Percentiles rank a stretch among this genome's conserved stretches.
These are phyloP conservation scores for Ophiobolus disseminans DNA, from an alignment of 2,329 filamentous ascomycete genomes.

Conservation along the genomic window DNA sequence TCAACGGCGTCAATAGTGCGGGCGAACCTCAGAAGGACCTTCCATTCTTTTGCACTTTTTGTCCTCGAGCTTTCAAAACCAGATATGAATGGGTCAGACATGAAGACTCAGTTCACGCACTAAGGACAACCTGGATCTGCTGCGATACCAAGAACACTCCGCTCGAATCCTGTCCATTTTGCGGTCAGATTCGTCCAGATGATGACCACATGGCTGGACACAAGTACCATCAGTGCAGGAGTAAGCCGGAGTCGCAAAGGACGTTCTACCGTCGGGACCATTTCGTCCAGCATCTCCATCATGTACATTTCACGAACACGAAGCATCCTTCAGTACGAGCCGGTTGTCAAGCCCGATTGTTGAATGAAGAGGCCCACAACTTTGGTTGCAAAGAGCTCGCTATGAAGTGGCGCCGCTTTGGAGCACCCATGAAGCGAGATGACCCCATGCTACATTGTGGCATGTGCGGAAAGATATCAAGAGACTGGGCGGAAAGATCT, in stretches of 20 bases:
- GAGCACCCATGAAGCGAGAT: conserved; percentile 43
- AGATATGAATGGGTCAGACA: conserved; percentile 50
- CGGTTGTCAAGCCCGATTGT: conserved; percentile 42
- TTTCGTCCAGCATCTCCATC: conserved; percentile 45
- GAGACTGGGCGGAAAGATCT: conserved; percentile 41
- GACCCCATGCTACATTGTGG: conserved; percentile 48
- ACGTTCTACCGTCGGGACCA: conserved; percentile 48
- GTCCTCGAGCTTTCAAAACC: conserved; percentile 45
- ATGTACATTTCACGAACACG: conserved; percentile 43
- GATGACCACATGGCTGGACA: conserved; percentile 44
- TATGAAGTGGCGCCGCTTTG: conserved; percentile 45
- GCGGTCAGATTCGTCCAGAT: conserved; percentile 39
- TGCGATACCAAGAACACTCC: conserved; percentile 36
- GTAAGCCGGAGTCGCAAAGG: conserved; percentile 44
- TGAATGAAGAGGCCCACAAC: conserved; percentile 37
- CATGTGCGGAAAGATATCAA: conserved; percentile 43
- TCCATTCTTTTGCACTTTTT: conserved; percentile 48
- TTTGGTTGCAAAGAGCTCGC: conserved; percentile 48
- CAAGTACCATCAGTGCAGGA: conserved; percentile 45
- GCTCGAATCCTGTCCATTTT: conserved; percentile 42
- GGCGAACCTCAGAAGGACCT: conserved; percentile 40
- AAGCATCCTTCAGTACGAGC: conserved; percentile 43
- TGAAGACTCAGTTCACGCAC: conserved; percentile 47
- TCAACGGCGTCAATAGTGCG: conserved; percentile 40
- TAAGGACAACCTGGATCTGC: conserved; percentile 49